Evolutionary conservation across 345 rosid genomes (phyloP).

Genomic region (Aquilaria yunnanensis): DNA sequence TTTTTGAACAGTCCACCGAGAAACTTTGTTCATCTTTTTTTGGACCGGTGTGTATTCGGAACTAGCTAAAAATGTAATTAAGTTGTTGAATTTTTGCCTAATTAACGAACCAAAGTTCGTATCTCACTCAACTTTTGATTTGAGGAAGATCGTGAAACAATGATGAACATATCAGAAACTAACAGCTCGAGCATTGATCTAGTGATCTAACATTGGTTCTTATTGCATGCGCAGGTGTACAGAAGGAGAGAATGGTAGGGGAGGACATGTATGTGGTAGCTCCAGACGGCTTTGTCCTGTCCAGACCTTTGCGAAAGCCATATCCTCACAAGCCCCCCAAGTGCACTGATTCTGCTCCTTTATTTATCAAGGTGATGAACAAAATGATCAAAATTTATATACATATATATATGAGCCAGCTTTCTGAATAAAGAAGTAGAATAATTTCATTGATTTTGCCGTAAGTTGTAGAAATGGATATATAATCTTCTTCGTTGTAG

Average conservation of each 20-base stretch:
- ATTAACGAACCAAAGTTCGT: no score
- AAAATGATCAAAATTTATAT: not conserved
- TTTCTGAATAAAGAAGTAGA: not conserved
- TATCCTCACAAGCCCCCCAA: slow-evolving; percentile 33
- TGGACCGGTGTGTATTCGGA: no score
- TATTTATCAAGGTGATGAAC: slow-evolving; percentile 31
- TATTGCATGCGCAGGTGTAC: slow-evolving; percentile 30
- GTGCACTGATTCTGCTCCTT: slow-evolving; percentile 40
- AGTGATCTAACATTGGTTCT: no score
- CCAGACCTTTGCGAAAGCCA: slow-evolving; percentile 24
- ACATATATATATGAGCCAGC: not conserved
- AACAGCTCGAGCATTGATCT: no score
- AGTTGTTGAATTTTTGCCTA: no score
- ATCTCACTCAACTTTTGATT: no score
- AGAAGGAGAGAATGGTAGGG: slow-evolving; percentile 45
- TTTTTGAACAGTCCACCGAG: no score
- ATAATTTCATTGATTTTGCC: not conserved
- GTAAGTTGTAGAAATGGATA: no score
- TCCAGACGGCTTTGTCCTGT: slow-evolving; percentile 25
- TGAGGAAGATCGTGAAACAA: no score
- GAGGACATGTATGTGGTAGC: slow-evolving; percentile 37
- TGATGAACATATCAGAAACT: no score
- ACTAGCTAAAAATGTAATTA: no score
- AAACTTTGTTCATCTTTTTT: no score
- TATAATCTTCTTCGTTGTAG: not conserved